A percentile compares a stretch with the other conserved stretches of the same genome.
Conservation (phyloP, 257 asterid genomes). For the Jacaranda copaia region DNA sequence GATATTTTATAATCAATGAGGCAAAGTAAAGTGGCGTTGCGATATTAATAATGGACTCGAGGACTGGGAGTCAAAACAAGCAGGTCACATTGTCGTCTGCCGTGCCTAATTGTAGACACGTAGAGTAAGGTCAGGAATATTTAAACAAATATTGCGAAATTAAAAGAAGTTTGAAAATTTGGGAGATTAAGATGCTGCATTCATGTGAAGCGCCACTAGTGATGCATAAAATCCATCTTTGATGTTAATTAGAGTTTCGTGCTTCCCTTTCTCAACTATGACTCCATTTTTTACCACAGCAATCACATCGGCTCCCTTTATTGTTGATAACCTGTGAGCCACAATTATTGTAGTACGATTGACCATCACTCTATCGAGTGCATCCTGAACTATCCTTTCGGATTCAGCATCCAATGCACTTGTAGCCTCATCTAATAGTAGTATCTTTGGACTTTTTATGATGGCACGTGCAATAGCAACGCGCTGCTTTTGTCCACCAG, state of each 20-base stretch:
- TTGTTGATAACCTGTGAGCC: slow-evolving; percentile 85
- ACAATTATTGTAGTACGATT: slow-evolving; percentile 80
- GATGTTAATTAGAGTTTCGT: slow-evolving; percentile 64
- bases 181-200: slow-evolving; percentile 37
- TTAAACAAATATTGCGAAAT: no score
- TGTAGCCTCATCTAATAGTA: slow-evolving; percentile 85
- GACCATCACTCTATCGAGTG: slow-evolving; percentile 76
- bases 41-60: no score
- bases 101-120: no score
- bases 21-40: neutral
- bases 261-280: slow-evolving; percentile 85
- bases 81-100: no score
- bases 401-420: slow-evolving; percentile 90
- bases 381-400: slow-evolving; percentile 84
- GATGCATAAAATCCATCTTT: slow-evolving; percentile 78
- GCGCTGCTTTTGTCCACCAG: slow-evolving; percentile 94
- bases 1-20: no score
- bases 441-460: slow-evolving; percentile 71
- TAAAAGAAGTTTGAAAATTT: neutral
- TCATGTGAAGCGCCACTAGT: slow-evolving; percentile 69
- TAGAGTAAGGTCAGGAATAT: no score
- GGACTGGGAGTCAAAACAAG: no score
- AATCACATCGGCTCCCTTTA: slow-evolving; percentile 76
- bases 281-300: slow-evolving; percentile 86
- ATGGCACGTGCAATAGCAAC: slow-evolving; percentile 92